Percentiles rank a stretch among this genome's conserved stretches.
Evolutionary conservation across 331 rosid species (phyloP).

Genomic region (Acacia pycnantha): DNA sequence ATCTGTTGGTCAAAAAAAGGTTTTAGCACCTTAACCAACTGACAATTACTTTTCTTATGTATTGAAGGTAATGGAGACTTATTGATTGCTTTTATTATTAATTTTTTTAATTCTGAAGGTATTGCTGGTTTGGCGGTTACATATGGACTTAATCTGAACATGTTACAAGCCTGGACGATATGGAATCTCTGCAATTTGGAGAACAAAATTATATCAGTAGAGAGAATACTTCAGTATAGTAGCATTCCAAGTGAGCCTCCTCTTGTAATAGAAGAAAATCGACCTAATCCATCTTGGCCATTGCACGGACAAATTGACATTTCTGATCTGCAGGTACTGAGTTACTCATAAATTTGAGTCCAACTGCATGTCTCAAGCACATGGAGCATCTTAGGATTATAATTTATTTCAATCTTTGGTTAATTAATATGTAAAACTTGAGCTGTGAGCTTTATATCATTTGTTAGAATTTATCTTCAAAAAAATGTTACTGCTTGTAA

Average conservation of each 20-base stretch:
- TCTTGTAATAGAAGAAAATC: conserved; percentile 42
- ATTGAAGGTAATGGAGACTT: not conserved
- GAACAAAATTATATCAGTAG: conserved; percentile 64
- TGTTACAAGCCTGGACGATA: conserved; percentile 36
- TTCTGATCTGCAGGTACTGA: conserved; percentile 44
- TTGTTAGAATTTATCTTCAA: not conserved
- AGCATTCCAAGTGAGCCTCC: conserved; percentile 57
- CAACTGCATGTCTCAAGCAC: not conserved
- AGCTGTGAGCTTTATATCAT: not conserved
- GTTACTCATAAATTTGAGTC: not conserved
- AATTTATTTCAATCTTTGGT: not conserved
- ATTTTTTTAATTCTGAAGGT: conserved; percentile 24
- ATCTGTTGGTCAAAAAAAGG: not conserved
- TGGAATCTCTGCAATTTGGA: conserved; percentile 54
- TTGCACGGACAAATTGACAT: conserved; percentile 46
- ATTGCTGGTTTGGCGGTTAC: conserved; percentile 57
- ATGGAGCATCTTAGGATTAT: not conserved
- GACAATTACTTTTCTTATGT: not conserved
- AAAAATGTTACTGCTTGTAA: not conserved
- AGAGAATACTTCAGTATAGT: conserved; percentile 59
- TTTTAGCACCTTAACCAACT: not conserved
- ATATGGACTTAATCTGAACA: conserved; percentile 60
- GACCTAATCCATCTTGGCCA: conserved; percentile 51
- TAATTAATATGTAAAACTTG: not conserved
- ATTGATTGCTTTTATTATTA: not conserved